Base-by-base conservation (phyloP, 306 rosid species). In the Prunus fruticosa region DNA sequence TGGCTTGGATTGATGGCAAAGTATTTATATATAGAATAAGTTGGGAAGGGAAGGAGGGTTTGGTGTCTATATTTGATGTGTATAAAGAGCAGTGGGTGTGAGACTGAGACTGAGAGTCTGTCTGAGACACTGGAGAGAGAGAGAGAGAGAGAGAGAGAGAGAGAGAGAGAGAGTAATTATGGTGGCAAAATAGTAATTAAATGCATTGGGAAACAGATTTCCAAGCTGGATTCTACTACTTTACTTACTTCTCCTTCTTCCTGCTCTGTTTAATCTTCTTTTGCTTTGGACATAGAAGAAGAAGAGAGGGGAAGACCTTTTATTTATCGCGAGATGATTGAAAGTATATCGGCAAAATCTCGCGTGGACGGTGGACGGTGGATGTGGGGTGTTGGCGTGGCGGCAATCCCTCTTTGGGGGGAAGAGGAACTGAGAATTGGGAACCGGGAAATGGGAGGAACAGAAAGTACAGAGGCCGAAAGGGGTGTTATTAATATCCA, bases 141-240 rank as follows among this genome's bases (percentile, higher is more conserved):
- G 27, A 25, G 25, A 46, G 69, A 69, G 67, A 63, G 27, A 65
- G 30, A 67, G 50, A 6, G 41, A 25, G n/a, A n/a, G n/a, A n/a
- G n/a, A n/a, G n/a, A n/a, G n/a, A n/a, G n/a, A 23, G 25, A 23
- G 43, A 75, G 79, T 7, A 51, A 75, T 75, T 69, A 74, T 22
- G 50, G 78, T 66, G 83, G 83, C 75, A 76, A 64, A 75, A 71
- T n/a, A 61, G 83, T 73, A 73, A 79, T 79, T 50, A 49, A 80
- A 12, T 61, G 79, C 57, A 45, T 23, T 18, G 79, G 76, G 34
- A n/a, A 56, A 9, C 14, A 56, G 28, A 69, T 49, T 58, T 50
- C 63, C 25, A 27, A 51, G 56, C 56, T 73, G 64, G 34, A 56
- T n/a, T 8, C 62, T 10, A 56, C 14, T 9, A 19, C 62, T n/a